A percentile compares a stretch with the other conserved stretches of the same genome.
Conservation (phyloP, 352 stramenopile genomes). For the Peronosclerospora sorghi region DNA sequence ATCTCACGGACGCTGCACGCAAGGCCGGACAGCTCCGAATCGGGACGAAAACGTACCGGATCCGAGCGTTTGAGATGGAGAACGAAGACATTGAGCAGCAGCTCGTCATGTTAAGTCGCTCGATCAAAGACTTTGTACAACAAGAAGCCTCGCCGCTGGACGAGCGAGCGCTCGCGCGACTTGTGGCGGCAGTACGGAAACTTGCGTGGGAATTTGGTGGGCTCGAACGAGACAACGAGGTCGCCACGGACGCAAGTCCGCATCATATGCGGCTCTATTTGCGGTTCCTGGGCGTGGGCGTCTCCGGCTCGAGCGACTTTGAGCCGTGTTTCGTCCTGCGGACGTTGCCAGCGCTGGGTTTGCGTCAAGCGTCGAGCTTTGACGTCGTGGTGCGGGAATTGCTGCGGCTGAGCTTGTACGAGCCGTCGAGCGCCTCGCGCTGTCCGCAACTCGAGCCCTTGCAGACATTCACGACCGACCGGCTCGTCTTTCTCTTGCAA, state of each 20-base stretch:
- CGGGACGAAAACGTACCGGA: slow-evolving; percentile 62
- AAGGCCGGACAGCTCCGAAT: slow-evolving; percentile 67
- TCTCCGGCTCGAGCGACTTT: slow-evolving; percentile 37
- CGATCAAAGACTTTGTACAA: slow-evolving; percentile 74
- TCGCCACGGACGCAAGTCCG: too few relatives aligned
- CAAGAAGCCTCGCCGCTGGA: too few relatives aligned
- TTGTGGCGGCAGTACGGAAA: slow-evolving; percentile 50
- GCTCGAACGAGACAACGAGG: too few relatives aligned
- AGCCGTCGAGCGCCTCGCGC: slow-evolving; percentile 24
- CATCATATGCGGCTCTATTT: slow-evolving; percentile 78
- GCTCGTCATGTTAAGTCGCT: slow-evolving; percentile 72
- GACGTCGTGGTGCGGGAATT: slow-evolving; percentile 69
- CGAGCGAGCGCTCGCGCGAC: not conserved
- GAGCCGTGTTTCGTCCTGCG: slow-evolving; percentile 64
- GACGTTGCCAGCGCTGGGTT: slow-evolving; percentile 70
- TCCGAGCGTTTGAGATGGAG: slow-evolving; percentile 61
- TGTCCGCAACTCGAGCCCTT: slow-evolving; percentile 59
- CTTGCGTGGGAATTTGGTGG: slow-evolving; percentile 66
- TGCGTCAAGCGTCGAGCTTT: slow-evolving; percentile 61
- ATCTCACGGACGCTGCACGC: slow-evolving; percentile 53
- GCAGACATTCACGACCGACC: slow-evolving; percentile 68
- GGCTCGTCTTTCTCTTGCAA: slow-evolving; percentile 72
- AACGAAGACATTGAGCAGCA: slow-evolving; percentile 84
- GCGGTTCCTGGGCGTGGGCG: slow-evolving; percentile 59
- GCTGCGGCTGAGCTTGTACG: slow-evolving; percentile 60